phyloP scores from a whole-genome alignment of 768 basidiomycete species.

The Fistulinella prunicolor region DNA sequence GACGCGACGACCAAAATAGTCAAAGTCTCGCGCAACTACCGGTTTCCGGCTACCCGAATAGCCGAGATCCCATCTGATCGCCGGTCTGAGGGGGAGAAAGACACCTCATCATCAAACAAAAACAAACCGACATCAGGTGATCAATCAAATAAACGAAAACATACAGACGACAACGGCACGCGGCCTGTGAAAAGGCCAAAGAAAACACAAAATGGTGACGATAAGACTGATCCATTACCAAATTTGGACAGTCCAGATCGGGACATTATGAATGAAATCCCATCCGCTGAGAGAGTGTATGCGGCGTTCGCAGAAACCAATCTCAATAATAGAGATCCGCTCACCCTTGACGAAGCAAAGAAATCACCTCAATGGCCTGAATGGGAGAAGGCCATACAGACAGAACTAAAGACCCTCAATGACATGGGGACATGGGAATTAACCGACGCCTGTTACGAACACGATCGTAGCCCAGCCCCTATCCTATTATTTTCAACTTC shows the following conservation, averaged over 20 bases:
- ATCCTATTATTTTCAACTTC: no score
- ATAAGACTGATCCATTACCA: not conserved
- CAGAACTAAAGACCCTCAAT: not conserved
- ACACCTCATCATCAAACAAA: no score
- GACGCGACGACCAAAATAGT: not conserved
- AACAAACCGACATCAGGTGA: no score
- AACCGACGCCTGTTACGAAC: not conserved
- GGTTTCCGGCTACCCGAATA: not conserved
- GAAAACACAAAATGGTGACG: no score
- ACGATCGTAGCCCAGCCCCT: no score
- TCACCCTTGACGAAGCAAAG: not conserved
- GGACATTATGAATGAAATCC: not conserved
- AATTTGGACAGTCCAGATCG: not conserved
- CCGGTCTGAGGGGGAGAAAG: not conserved
- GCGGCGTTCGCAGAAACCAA: not conserved
- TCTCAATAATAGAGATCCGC: not conserved
- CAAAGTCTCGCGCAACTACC: not conserved
- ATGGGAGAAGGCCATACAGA: not conserved
- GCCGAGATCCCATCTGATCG: not conserved
- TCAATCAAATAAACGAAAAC: not conserved
- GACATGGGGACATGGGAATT: not conserved
- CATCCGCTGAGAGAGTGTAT: not conserved
- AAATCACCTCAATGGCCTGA: not conserved
- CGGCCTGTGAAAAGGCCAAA: no score
- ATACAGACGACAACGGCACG: no score